Conservation (phyloP, 129 eudicot species). For the Silybum marianum region DNA sequence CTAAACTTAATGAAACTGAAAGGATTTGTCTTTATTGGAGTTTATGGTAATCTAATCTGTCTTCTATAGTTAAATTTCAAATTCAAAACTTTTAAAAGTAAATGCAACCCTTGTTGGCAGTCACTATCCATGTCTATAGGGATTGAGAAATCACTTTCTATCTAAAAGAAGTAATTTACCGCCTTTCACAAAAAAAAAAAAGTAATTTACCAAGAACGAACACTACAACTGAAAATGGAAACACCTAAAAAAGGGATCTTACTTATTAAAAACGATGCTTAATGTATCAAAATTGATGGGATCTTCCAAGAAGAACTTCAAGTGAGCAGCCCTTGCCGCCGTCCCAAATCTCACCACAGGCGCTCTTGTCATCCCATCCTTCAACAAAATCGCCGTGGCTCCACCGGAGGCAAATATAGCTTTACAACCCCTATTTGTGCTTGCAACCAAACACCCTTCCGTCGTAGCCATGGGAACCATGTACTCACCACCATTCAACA, state of each 20-base stretch:
- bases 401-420: constrained; percentile 50
- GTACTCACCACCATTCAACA: constrained; percentile 50
- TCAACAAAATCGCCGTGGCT: constrained; percentile 50
- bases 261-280: constrained; percentile 48
- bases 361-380: constrained; percentile 59
- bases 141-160: neutral
- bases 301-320: constrained; percentile 54
- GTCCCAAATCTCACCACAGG: constrained; percentile 52
- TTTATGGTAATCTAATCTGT: neutral
- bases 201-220: neutral
- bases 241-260: constrained; percentile 18
- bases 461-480: constrained; percentile 58
- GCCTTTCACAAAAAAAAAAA: too few relatives aligned
- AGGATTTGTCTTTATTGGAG: neutral
- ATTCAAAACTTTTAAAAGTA: neutral
- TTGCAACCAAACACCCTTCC: constrained; percentile 61
- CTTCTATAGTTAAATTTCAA: neutral
- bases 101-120: neutral
- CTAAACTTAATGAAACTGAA: constrained; percentile 6
- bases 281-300: constrained; percentile 48
- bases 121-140: neutral
- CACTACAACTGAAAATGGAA: neutral
- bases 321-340: constrained; percentile 43
- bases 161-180: neutral
- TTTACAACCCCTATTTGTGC: constrained; percentile 56